phyloP scores from a whole-genome alignment of 352 stramenopile species.

The Phytophthora meadii region DNA sequence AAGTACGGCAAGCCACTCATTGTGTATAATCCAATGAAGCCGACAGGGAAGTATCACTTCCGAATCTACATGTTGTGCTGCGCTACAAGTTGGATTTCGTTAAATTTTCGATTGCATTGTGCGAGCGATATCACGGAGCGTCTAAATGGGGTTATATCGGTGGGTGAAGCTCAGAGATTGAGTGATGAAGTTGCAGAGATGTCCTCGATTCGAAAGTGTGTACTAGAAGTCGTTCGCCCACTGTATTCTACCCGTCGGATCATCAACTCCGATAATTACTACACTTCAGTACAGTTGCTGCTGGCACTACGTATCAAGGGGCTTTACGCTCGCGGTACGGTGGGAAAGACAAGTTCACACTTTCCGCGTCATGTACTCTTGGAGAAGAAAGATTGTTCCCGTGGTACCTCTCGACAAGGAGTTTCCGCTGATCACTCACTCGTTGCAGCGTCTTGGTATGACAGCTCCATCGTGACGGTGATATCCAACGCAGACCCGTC shows the following conservation, averaged over 20 bases:
- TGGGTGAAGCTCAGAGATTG: neutral
- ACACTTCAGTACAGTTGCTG: too few species aligned
- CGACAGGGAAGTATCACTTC: conserved; percentile 38
- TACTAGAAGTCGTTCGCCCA: too few species aligned
- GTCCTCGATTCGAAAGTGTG: conserved; percentile 9
- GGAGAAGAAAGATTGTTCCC: neutral
- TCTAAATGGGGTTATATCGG: conserved; percentile 8
- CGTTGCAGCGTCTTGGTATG: conserved; percentile 29
- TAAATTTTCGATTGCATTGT: conserved; percentile 40
- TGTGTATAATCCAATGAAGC: conserved; percentile 13
- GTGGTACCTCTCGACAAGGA: conserved; percentile 13
- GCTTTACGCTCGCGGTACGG: too few species aligned
- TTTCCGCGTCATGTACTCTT: too few species aligned
- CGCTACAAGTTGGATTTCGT: conserved; percentile 29
- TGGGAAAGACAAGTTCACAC: too few species aligned
- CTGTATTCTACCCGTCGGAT: too few species aligned
- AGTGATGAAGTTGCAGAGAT: conserved; percentile 8
- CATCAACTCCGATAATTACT: too few species aligned
- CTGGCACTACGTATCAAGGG: too few species aligned
- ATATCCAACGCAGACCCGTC: conserved; percentile 36
- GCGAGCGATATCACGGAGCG: conserved; percentile 26
- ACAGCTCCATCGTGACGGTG: conserved; percentile 34
- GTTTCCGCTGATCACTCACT: conserved; percentile 24
- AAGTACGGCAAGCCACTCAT: conserved; percentile 4
- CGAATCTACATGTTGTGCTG: conserved; percentile 38